Evolutionary conservation across 805 yeast genomes (phyloP).

Genomic region (Barnettozyma californica): DNA sequence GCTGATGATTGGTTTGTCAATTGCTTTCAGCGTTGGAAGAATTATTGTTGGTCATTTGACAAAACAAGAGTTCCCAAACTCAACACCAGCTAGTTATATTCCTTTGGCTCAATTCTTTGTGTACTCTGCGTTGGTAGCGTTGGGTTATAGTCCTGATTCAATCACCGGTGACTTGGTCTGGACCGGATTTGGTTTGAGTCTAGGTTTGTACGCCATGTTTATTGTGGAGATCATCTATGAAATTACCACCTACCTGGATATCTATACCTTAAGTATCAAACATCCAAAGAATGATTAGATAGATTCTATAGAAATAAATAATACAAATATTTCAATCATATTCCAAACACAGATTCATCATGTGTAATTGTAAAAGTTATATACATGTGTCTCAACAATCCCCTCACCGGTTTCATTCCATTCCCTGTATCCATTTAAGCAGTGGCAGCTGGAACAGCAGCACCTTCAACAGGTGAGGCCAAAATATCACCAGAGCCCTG

Average conservation of each 20-base stretch:
- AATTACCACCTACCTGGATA: slow-evolving; percentile 76
- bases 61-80: slow-evolving; percentile 65
- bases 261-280: slow-evolving; percentile 79
- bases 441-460: slow-evolving; percentile 28
- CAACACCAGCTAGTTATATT: slow-evolving; percentile 64
- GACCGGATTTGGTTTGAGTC: slow-evolving; percentile 61
- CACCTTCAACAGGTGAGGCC: slow-evolving; percentile 46
- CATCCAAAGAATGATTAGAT: slow-evolving; percentile 50
- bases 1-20: slow-evolving; percentile 64
- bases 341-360: slow-evolving; percentile 3
- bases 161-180: slow-evolving; percentile 51
- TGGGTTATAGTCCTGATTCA: slow-evolving; percentile 31
- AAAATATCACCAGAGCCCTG: slow-evolving; percentile 71
- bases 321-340: not conserved
- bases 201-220: slow-evolving; percentile 65
- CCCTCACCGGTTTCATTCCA: not conserved
- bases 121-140: slow-evolving; percentile 19
- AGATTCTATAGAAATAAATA: not conserved
- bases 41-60: slow-evolving; percentile 86
- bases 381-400: slow-evolving; percentile 6
- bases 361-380: slow-evolving; percentile 4
- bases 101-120: slow-evolving; percentile 46
- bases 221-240: slow-evolving; percentile 75
- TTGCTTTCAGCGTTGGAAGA: slow-evolving; percentile 87
- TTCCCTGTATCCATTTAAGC: not conserved